Evolutionary conservation across 805 yeast species (phyloP), one percentile per base, ranked within the genome.

Genomic region (Martiniozyma abietophila): DNA sequence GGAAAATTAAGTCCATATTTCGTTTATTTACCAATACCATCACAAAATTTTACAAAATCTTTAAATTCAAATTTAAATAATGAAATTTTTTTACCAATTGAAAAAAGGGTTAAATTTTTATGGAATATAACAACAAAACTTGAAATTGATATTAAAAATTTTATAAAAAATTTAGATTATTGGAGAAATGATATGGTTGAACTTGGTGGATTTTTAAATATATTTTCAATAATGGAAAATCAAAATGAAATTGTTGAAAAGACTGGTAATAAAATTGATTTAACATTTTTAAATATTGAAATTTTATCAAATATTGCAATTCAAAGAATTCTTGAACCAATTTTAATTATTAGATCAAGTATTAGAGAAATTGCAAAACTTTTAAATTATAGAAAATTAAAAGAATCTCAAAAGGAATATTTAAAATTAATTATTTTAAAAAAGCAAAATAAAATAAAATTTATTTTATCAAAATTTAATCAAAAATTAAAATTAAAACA

Each of bases 121-220:
- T 29, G 48, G 14, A 39, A 34, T 6, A 35, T 33, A 11, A 38
- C 52, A 3, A 37, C 34, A 2, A 38, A 58, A 22, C 42, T 70
- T 27, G 68, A 67, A 40, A 52, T 51, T 27, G 40, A 58, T 4
- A 56, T 61, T 41, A 49, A 62, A n/a, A 54, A 59, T 18, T 46
- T 66, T 8, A 53, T 58, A 16, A 62, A 64, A 29, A 60, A 63
- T 42, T 61, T 62, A 40, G 65, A 64, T 33, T 44, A 46, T 1
- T 49, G 67, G 22, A 56, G 69, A 32, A 39, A 54, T 11, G 53
- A 58, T 5, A 46, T 71, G 42, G 61, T 71, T 10, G 75, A 71
- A 46, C 54, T 73, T 32, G 79, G 79, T 15, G 76, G 75, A 4
- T 68, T 69, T 44, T 61, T 71, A 44, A 73, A 73, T 49, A 68